A percentile compares a stretch with the other conserved stretches of the same genome.
Conservation (phyloP, 257 asterid genomes). For the Asclepias syriaca region DNA sequence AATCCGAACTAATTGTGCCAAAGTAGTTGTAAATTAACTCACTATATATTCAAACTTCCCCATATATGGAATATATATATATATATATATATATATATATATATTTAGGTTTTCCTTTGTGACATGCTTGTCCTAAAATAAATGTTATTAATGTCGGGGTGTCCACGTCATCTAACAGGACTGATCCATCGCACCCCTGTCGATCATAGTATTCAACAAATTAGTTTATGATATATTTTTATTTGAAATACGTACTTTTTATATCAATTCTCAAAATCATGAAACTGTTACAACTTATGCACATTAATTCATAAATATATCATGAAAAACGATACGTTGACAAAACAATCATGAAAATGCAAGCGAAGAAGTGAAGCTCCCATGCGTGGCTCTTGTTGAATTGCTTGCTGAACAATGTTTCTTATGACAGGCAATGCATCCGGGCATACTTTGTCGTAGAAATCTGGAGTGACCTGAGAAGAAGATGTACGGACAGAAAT, state of each 20-base stretch:
- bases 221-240: no score
- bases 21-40: conserved; percentile 31
- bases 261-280: no score
- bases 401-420: conserved; percentile 30
- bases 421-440: conserved; percentile 22
- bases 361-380: conserved; percentile 57
- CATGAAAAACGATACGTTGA: conserved; percentile 23
- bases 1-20: conserved; percentile 56
- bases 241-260: no score
- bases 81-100: no score
- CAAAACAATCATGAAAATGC: conserved; percentile 58
- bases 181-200: conserved; percentile 37
- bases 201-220: no score
- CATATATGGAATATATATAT: not conserved
- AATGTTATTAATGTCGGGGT: not conserved
- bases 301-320: no score
- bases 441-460: conserved; percentile 42
- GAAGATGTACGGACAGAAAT: not conserved
- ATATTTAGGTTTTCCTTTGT: not conserved
- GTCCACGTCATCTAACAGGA: conserved; percentile 21
- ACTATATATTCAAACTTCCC: not conserved
- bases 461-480: conserved; percentile 28
- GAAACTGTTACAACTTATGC: no score
- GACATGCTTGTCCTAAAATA: no score
- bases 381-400: conserved; percentile 39